A percentile compares a stretch with the other conserved stretches of the same genome.
phyloP scores from a whole-genome alignment of 805 yeast genomes.

The Lachancea waltii region DNA sequence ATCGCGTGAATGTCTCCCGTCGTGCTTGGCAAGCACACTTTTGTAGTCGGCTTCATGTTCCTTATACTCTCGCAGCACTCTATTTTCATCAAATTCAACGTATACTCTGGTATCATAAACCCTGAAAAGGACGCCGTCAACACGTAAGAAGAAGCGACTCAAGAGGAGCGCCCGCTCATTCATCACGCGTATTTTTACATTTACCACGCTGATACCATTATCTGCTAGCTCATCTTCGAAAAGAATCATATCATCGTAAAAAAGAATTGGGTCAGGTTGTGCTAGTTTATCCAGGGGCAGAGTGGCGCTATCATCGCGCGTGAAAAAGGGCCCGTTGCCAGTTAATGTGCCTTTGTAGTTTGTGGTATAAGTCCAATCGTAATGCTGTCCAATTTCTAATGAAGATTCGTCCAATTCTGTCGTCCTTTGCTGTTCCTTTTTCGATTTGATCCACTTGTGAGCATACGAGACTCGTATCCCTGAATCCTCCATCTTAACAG shows the following conservation, averaged over 20 bases:
- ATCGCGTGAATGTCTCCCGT: slow-evolving; percentile 42
- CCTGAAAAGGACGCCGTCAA: slow-evolving; percentile 82
- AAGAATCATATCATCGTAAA: slow-evolving; percentile 80
- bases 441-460: slow-evolving; percentile 62
- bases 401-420: slow-evolving; percentile 33
- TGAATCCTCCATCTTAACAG: slow-evolving; percentile 44
- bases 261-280: slow-evolving; percentile 76
- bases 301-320: slow-evolving; percentile 29
- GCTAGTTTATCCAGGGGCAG: slow-evolving; percentile 69
- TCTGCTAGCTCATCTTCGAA: slow-evolving; percentile 96
- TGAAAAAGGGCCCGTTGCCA: slow-evolving; percentile 9
- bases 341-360: slow-evolving; percentile 57
- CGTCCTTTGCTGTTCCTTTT: slow-evolving; percentile 30
- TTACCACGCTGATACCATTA: slow-evolving; percentile 78
- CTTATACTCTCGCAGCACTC: slow-evolving; percentile 71
- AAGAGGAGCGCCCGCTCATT: slow-evolving; percentile 65
- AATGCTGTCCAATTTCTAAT: slow-evolving; percentile 66
- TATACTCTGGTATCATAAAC: slow-evolving; percentile 80
- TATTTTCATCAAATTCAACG: slow-evolving; percentile 53
- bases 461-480: slow-evolving; percentile 79
- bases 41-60: slow-evolving; percentile 55
- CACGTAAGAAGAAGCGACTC: slow-evolving; percentile 74
- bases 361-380: slow-evolving; percentile 95
- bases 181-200: slow-evolving; percentile 85
- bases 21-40: slow-evolving; percentile 39